A percentile compares a stretch with the other conserved stretches of the same genome.
phyloP scores from a whole-genome alignment of 768 basidiomycete genomes.

The Lactarius quietus region DNA sequence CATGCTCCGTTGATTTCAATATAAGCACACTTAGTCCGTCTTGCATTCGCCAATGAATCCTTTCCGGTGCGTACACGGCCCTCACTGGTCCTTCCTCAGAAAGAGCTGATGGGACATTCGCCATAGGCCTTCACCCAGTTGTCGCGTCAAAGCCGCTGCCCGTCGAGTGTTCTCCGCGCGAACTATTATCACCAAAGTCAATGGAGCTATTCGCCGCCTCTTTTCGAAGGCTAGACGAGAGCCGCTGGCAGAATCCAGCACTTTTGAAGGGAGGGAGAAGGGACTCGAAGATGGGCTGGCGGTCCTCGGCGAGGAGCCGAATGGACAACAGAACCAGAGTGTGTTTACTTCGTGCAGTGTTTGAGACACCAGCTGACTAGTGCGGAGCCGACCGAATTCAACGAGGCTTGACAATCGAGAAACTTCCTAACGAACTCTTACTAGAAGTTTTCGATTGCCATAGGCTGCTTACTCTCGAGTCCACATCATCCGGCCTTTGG shows the following conservation, averaged over 20 bases:
- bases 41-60: neutral
- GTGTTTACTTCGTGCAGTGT: neutral
- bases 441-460: constrained; percentile 9
- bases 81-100: neutral
- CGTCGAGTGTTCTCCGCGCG: neutral
- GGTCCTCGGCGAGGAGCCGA: neutral
- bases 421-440: constrained; percentile 10
- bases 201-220: neutral
- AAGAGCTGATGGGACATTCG: neutral
- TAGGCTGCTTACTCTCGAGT: neutral
- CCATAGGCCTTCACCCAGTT: neutral
- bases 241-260: neutral
- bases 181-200: neutral
- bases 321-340: neutral
- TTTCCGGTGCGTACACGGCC: neutral
- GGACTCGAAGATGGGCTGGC: neutral
- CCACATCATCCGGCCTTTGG: neutral
- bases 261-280: neutral
- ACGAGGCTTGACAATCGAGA: neutral
- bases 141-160: neutral
- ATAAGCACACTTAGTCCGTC: neutral
- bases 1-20: neutral
- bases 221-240: neutral
- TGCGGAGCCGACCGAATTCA: neutral
- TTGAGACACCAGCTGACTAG: neutral